Percentiles rank a stretch among this genome's conserved stretches.
Conservation (phyloP, 176 grass and related monocot species). For the Triticum dicoccoides region DNA sequence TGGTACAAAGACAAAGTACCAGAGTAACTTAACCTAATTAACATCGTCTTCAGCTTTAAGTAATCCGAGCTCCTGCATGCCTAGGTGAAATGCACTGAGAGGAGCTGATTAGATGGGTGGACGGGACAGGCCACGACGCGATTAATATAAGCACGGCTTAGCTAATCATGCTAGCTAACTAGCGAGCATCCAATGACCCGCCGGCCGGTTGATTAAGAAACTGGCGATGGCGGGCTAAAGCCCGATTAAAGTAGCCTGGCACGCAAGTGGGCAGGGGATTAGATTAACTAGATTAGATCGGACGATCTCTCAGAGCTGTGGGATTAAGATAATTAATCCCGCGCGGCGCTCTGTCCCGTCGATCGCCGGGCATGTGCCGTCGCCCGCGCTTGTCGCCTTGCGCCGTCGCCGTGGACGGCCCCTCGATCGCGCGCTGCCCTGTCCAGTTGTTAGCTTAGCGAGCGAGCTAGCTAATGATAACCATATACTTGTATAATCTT, state of each 20-base stretch:
- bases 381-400: conserved; percentile 36
- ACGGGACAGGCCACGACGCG: conserved; percentile 9
- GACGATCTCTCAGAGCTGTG: neutral
- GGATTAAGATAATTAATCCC: conserved; percentile 54
- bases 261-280: conserved; percentile 37
- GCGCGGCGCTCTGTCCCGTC: conserved; percentile 55
- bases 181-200: conserved; percentile 29
- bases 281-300: conserved; percentile 22
- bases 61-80: neutral
- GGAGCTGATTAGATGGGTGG: neutral
- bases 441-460: neutral
- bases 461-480: neutral
- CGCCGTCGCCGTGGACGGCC: neutral
- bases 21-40: neutral
- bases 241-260: conserved; percentile 27
- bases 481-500: neutral
- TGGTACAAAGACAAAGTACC: neutral
- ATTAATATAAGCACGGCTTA: neutral
- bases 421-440: neutral
- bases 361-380: conserved; percentile 43
- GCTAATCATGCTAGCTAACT: neutral
- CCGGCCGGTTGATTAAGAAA: conserved; percentile 29
- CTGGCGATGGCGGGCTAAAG: conserved; percentile 28
- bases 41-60: neutral
- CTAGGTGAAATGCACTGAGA: neutral